Evolutionary conservation across 75 land plant genomes (phyloP), one percentile per base, ranked within the genome.

Genomic region (Cupressus sempervirens): DNA sequence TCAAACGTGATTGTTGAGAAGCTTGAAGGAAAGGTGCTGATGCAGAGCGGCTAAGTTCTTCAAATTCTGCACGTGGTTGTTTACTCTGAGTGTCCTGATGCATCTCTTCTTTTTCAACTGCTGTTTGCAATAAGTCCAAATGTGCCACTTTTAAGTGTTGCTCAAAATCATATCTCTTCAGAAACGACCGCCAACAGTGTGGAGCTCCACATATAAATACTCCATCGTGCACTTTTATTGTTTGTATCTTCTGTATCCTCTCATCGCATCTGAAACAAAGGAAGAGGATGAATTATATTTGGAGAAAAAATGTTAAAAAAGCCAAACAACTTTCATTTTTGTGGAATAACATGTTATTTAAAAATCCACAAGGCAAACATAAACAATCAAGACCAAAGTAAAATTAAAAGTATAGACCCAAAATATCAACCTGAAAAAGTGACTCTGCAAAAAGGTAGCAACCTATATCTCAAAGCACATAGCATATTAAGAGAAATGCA

Each of bases 201-300:
- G 98, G 94, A 38, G 99, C 99, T 11, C 97, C 99, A 91, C 99
- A 98, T 7, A 98, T 90, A 73, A 90, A 95, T 32, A 98, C 91
- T 36, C 99, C 99, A 46, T 98, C 99, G 88, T 95, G 90, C 91
- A 94, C 86, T 83, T 98, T 98, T 82, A 98, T 89, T 40, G 93
- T 95, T 86, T 94, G 96, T 80, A 98, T 96, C 89, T 98, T 96
- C 83, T 91, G 92, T 50, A 98, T 90, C 35, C 96, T 93, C 67
- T 96, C 98, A 65, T 96, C 99, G 81, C 99, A 98, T 68, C 99
- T 98, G 94, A 76, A 53, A 18, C 3, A 85, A 80, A 2, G 74
- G 36, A 70, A 82, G 43, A 81, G 26, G 15, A 35, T 3, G 12
- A 82, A 50, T 43, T 45, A 79, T 11, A 45, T 45, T 79, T 45